Conservation (phyloP, 148 eudicot species). For the Chenopodium album region DNA sequence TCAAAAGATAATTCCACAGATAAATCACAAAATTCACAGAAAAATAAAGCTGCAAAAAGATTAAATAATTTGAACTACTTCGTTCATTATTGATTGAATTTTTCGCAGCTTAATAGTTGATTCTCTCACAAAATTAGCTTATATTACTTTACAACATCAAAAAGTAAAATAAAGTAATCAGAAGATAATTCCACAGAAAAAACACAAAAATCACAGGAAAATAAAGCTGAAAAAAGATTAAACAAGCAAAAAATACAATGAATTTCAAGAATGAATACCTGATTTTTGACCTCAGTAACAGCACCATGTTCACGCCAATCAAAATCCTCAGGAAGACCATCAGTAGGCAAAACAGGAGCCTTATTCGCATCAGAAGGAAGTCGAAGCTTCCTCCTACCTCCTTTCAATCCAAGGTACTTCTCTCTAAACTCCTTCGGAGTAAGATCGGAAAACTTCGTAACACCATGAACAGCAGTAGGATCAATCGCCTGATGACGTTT, state of each 20-base stretch:
- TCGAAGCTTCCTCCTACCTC: constrained; percentile 32
- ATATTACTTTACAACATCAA: neutral
- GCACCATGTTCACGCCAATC: constrained; percentile 92
- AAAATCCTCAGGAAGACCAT: constrained; percentile 58
- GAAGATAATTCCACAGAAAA: neutral
- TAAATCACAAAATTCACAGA: too few species aligned
- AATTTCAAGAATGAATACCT: constrained; percentile 36
- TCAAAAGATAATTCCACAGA: too few species aligned
- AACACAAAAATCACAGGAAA: neutral
- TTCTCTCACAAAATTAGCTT: too few species aligned
- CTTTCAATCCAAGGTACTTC: constrained; percentile 49
- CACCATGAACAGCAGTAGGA: constrained; percentile 79
- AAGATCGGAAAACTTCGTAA: constrained; percentile 81
- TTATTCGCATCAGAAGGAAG: constrained; percentile 62
- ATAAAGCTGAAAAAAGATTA: neutral
- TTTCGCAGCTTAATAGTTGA: too few species aligned
- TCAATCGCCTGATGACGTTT: constrained; percentile 68
- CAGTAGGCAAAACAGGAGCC: constrained; percentile 77
- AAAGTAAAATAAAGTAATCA: neutral
- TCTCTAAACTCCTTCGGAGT: constrained; percentile 66
- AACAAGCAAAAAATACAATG: too few species aligned
- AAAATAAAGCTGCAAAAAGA: too few species aligned
- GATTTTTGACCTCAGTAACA: constrained; percentile 71
- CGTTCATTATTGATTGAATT: too few species aligned
- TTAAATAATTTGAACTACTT: too few species aligned